A percentile compares a stretch with the other conserved stretches of the same genome.
phyloP scores from a whole-genome alignment of 2,329 filamentous ascomycete genomes.

The Colletotrichum aenigma region DNA sequence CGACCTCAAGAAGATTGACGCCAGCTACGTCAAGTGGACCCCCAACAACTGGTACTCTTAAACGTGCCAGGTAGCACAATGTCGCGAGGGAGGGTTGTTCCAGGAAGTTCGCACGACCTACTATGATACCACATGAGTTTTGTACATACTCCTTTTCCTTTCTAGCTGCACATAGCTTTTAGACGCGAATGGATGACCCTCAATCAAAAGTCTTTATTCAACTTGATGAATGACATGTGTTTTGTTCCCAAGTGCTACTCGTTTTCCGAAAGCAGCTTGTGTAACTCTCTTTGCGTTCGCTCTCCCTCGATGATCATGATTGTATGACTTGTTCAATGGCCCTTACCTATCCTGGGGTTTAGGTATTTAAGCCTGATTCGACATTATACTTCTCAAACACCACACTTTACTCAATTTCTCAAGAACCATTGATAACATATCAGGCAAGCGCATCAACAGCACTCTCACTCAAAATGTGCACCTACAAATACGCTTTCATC shows the following conservation, averaged over 20 bases:
- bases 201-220: not conserved
- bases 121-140: slow-evolving; percentile 7
- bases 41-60: slow-evolving; percentile 30
- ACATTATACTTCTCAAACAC: not conserved
- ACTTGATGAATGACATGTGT: not conserved
- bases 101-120: not conserved
- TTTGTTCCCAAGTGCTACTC: not conserved
- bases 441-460: not conserved
- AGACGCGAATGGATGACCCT: not conserved
- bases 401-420: not conserved
- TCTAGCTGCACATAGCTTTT: slow-evolving; percentile 3
- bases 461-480: not conserved
- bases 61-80: not conserved
- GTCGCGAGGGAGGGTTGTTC: not conserved
- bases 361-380: fast-evolving
- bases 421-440: not conserved
- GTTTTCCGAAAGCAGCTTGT: not conserved
- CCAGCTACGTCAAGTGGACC: slow-evolving; percentile 30
- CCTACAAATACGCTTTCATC: not conserved
- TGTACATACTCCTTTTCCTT: slow-evolving; percentile 2
- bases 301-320: not conserved
- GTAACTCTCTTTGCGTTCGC: not conserved
- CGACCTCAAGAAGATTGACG: slow-evolving; percentile 38
- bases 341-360: not conserved
- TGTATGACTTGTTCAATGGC: not conserved